A percentile compares a stretch with the other conserved stretches of the same genome.
Evolutionary conservation across 495 filamentous ascomycete genomes (phyloP).

Genomic region (Pyronema domesticum): DNA sequence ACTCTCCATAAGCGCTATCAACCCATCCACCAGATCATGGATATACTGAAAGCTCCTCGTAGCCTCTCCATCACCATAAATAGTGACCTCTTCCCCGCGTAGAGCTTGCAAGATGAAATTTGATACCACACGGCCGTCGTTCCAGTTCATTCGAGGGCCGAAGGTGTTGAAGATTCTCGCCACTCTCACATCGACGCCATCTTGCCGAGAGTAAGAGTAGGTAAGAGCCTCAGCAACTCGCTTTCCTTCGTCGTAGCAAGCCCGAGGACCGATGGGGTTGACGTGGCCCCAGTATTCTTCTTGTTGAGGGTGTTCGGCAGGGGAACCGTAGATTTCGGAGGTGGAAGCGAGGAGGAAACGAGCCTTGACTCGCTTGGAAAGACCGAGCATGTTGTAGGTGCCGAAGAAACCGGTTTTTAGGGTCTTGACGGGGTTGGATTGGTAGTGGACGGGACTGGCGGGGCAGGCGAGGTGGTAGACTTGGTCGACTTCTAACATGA

Average conservation of each 20-base stretch:
- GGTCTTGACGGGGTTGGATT: slow-evolving; percentile 22
- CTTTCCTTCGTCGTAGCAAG: slow-evolving; percentile 26
- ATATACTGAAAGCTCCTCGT: slow-evolving; percentile 24
- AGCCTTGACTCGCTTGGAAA: slow-evolving; percentile 23
- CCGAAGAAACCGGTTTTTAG: slow-evolving; percentile 24
- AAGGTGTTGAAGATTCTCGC: slow-evolving; percentile 26
- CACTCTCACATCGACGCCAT: slow-evolving; percentile 22
- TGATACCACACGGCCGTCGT: slow-evolving; percentile 24
- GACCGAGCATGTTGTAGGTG: slow-evolving; percentile 25
- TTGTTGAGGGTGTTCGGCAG: slow-evolving; percentile 21
- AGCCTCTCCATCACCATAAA: slow-evolving; percentile 22
- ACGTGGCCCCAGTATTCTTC: slow-evolving; percentile 24
- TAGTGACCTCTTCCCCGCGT: slow-evolving; percentile 14
- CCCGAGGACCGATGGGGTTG: slow-evolving; percentile 22
- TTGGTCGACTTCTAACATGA: slow-evolving; percentile 22
- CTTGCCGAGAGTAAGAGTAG: slow-evolving; percentile 23
- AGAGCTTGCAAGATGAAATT: slow-evolving; percentile 24
- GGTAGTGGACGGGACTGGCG: slow-evolving; percentile 23
- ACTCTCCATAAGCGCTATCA: slow-evolving; percentile 20
- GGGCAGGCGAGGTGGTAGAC: slow-evolving; percentile 25
- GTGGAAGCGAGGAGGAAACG: slow-evolving; percentile 24
- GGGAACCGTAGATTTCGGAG: slow-evolving; percentile 23
- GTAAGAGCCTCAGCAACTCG: slow-evolving; percentile 23
- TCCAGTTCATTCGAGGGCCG: slow-evolving; percentile 22
- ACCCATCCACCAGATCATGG: slow-evolving; percentile 19